These are phyloP conservation scores for Yamadazyma dushanensis DNA, from an alignment of 1,139 yeast genomes.

Conservation along the genomic window DNA sequence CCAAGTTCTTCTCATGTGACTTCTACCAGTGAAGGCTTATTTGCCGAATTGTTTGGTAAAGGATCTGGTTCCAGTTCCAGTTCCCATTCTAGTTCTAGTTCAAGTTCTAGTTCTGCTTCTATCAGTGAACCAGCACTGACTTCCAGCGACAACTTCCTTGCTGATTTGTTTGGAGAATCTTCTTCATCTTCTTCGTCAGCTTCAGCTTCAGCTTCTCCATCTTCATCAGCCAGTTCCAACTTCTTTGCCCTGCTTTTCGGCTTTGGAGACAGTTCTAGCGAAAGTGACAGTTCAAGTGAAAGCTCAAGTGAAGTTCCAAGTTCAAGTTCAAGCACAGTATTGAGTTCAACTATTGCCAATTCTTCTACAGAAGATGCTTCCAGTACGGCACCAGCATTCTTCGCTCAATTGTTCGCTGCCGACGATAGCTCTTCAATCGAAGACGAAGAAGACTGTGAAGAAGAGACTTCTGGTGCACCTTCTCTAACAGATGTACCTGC, in stretches of 20 bases:
- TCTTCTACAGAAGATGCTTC: constrained; percentile 6
- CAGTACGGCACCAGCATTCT: constrained; percentile 5
- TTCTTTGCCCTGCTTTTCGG: constrained; percentile 1
- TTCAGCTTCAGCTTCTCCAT: background rate
- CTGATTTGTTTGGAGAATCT: constrained; percentile 3
- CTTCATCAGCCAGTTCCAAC: background rate
- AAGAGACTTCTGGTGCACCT: constrained; percentile 6
- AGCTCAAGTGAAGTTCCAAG: constrained; percentile 3
- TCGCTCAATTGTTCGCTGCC: constrained; percentile 3
- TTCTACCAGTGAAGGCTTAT: constrained; percentile 2
- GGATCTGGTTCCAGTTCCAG: constrained; percentile 1
- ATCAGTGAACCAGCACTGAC: background rate
- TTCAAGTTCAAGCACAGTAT: background rate
- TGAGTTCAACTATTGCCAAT: constrained; percentile 4
- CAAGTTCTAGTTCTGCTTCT: constrained; percentile 1
- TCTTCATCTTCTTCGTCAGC: constrained; percentile 4
- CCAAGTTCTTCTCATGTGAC: background rate
- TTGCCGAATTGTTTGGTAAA: constrained; percentile 2
- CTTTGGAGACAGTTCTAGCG: background rate
- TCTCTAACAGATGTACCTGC: constrained; percentile 4
- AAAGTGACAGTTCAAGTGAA: background rate
- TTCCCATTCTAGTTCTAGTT: constrained; percentile 3
- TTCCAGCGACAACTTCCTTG: constrained; percentile 1
- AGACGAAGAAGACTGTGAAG: constrained; percentile 19
- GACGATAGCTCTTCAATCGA: constrained; percentile 11